Evolutionary conservation across 2,329 filamentous ascomycete species (phyloP), one percentile per base, ranked within the genome.

Genomic region (Paracamarosporium sp.): DNA sequence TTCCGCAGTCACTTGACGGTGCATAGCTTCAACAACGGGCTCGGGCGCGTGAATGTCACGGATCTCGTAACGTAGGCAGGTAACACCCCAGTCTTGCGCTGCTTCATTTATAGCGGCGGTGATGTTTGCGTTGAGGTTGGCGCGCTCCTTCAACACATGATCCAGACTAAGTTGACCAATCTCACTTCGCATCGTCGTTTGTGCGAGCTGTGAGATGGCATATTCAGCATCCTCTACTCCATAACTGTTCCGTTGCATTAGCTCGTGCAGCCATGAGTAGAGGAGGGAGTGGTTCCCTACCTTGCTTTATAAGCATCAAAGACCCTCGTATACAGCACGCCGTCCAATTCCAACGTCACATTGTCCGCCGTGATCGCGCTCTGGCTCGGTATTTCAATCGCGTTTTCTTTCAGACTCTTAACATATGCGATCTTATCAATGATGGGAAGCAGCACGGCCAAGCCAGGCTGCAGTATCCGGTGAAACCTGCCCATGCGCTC

Each of bases 401-500:
- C 95, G 47, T 88, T 87, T 79, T 99, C 95, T 83, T 99, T 99
- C 78, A 99, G 82, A 65, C 91, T 96, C 84, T 96, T 97, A 66
- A 99, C 95, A 77, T 99, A 99, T 68, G 95, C 91, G 77, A 99
- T 98, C 61, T 93, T 90, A 79, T 99, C 95, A 76, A 99, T 81
- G 66, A 98, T 90, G 1, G 95, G 95, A 53, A 95, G 84, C 66
- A 99, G 81, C 62, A 99, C 85, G 22, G 95, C 93, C 61, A 99
- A 83, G 56, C 95, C 95, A 3, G 95, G 95, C 70, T 97, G 87
- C 50, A 99, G 82, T 71, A 99, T 97, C 59, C 93, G 87, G 80
- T 92, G 90, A 82, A 97, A 99, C 79, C 93, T 95, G 71, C 95
- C 95, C 95, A 99, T 99, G 74, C 95, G 93, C 86, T 99, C 95